These are phyloP conservation scores for Phytomonas francai DNA, from an alignment of 208 protist genomes.

Conservation along the genomic window DNA sequence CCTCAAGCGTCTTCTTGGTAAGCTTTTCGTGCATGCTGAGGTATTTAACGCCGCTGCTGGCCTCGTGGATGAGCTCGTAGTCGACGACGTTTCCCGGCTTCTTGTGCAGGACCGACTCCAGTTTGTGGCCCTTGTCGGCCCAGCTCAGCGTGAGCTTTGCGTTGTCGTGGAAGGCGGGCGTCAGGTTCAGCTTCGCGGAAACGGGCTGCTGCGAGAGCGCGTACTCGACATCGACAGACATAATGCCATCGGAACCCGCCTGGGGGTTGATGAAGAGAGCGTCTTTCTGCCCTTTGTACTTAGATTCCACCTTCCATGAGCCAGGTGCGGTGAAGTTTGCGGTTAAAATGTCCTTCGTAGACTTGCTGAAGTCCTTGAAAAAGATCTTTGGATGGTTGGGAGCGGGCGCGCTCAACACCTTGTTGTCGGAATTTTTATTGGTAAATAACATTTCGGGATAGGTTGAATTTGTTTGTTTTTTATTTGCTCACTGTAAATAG, in stretches of 20 bases:
- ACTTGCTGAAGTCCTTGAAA: conserved; percentile 83
- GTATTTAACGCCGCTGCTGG: conserved; percentile 21
- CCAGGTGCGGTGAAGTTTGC: conserved; percentile 47
- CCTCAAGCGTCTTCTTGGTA: conserved; percentile 35
- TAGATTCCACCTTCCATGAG: conserved; percentile 70
- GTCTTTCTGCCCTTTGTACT: conserved; percentile 60
- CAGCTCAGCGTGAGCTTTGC: conserved; percentile 37
- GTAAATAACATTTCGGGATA: background rate
- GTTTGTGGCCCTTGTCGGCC: conserved; percentile 43
- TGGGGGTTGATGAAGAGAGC: conserved; percentile 55
- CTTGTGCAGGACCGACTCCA: conserved; percentile 34
- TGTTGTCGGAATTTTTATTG: conserved; percentile 8
- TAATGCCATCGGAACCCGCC: conserved; percentile 23
- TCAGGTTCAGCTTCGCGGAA: conserved; percentile 39
- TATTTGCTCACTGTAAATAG: conserved; percentile 1
- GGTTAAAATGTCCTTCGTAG: conserved; percentile 61
- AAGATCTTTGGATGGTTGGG: too few species aligned
- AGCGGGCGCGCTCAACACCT: conserved; percentile 15
- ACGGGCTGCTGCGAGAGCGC: conserved; percentile 22
- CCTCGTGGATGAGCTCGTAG: conserved; percentile 44
- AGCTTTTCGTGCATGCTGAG: conserved; percentile 65
- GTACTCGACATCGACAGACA: conserved; percentile 63
- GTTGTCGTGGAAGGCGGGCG: conserved; percentile 21
- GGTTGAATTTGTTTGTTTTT: conserved; percentile 6
- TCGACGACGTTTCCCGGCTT: conserved; percentile 28